Conservation (phyloP, 768 basidiomycete species). For the Neoboletus subvelutipes region DNA sequence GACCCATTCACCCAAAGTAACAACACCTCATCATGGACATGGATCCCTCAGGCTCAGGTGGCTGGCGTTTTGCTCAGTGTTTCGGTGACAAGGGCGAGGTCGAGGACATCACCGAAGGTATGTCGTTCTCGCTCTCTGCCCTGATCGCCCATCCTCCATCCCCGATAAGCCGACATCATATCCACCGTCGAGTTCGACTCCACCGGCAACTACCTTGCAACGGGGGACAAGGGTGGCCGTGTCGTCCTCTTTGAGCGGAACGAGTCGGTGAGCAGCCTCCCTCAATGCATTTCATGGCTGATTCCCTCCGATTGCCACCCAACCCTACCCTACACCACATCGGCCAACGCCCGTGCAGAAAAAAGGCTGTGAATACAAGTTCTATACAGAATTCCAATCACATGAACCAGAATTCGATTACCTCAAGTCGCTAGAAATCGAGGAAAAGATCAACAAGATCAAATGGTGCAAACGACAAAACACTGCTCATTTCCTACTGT, state of each 20-base stretch:
- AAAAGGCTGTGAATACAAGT: constrained; percentile 99
- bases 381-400: constrained; percentile 99
- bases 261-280: constrained; percentile 70
- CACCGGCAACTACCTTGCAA: constrained; percentile 98
- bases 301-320: constrained; percentile 33
- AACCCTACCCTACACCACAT: constrained; percentile 15
- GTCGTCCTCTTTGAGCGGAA: constrained; percentile 99
- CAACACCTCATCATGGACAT: constrained; percentile 61
- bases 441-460: constrained; percentile 99
- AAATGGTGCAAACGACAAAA: constrained; percentile 99
- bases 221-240: constrained; percentile 98
- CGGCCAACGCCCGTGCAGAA: constrained; percentile 54
- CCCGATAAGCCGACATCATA: constrained; percentile 90
- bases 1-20: constrained; percentile 1
- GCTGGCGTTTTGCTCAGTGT: constrained; percentile 99
- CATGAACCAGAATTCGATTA: constrained; percentile 99
- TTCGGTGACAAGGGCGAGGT: constrained; percentile 99
- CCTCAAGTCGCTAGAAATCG: constrained; percentile 98
- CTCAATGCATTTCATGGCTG: constrained; percentile 22
- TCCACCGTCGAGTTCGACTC: constrained; percentile 99
- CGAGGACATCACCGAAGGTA: constrained; percentile 99
- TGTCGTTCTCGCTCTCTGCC: constrained; percentile 23
- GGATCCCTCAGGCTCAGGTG: constrained; percentile 79
- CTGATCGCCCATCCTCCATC: constrained; percentile 14
- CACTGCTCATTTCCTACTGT: constrained; percentile 92